Conservation (phyloP, 352 stramenopile species). For the Phytophthora ramorum region DNA sequence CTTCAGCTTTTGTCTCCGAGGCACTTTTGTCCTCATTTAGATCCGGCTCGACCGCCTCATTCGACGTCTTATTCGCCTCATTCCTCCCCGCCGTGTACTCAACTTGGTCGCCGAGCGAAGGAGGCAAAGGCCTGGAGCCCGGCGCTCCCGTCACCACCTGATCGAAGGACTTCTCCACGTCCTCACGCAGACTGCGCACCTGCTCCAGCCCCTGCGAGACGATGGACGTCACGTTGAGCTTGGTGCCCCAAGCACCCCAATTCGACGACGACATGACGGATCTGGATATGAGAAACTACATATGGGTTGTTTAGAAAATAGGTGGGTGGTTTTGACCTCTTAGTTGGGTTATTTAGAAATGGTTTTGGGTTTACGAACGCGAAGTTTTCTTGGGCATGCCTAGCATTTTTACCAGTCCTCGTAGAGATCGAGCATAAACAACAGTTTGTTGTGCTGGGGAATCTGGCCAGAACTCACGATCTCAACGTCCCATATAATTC, state of each 20-base stretch:
- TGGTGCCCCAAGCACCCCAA: constrained; percentile 71
- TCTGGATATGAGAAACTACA: no score
- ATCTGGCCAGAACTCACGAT: constrained; percentile 5
- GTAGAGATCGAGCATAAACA: constrained; percentile 7
- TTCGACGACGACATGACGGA: constrained; percentile 16
- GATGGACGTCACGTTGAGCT: constrained; percentile 85
- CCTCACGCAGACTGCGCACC: constrained; percentile 82
- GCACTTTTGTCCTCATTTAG: constrained; percentile 11
- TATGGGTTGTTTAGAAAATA: no score
- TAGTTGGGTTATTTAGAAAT: no score
- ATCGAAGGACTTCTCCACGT: constrained; percentile 91
- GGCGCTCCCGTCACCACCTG: constrained; percentile 64
- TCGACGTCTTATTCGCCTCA: constrained; percentile 1
- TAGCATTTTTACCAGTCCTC: background rate
- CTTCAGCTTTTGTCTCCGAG: background rate
- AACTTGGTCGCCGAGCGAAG: background rate
- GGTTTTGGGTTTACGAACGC: no score
- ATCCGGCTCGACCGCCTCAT: background rate
- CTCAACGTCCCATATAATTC: constrained; percentile 14
- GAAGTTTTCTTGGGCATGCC: no score
- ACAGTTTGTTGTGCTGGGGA: constrained; percentile 16
- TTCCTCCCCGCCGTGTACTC: constrained; percentile 5
- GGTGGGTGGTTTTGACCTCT: no score
- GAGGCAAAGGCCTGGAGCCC: background rate
- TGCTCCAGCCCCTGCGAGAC: constrained; percentile 87